Evolutionary conservation across 1,139 yeast species (phyloP), one percentile per base, ranked within the genome.

Genomic region (Magnusiomyces suaveolens): DNA sequence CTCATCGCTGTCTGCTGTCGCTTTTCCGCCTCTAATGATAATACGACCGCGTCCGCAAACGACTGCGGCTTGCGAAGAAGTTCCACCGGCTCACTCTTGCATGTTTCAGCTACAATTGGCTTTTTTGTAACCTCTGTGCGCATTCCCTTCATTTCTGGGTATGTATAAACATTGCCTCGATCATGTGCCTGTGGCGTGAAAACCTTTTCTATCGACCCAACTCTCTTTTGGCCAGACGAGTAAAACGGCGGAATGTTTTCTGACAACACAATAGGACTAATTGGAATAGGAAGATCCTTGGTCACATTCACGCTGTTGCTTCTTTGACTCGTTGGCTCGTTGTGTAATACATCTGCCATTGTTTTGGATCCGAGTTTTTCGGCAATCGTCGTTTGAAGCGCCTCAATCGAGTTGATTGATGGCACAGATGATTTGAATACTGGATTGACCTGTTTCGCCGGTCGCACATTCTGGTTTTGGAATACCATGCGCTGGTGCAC

Each of bases 371-470:
- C 23, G 3, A 56, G 54, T 25, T 56, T 56, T 36, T 54, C 50
- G 10, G 58, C 58, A 56, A 56, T 56, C 6, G 58, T 52, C n/a
- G 36, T 36, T 43, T 54, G 58, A 38, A 56, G 51, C 2, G 56
- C 58, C 38, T 56, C 52, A 23, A 56, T 56, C 41, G 57, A 51
- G 38, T 44, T 47, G 38, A 54, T 23, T 3, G 55, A 50, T 18
- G 58, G 57, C 14, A 46, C 41, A 2, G 47, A 20, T 32, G 36
- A 14, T 14, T 44, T 44, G 20, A 44, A 44, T n/a, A n/a, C n/a
- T n/a, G n/a, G n/a, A n/a, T n/a, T n/a, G n/a, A n/a, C n/a, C n/a
- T n/a, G n/a, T n/a, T n/a, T n/a, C n/a, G n/a, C n/a, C n/a, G n/a
- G n/a, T n/a, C n/a, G n/a, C n/a, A n/a, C n/a, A n/a, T 29, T 12